Percentiles rank a stretch among this genome's conserved stretches.
Evolutionary conservation across 2,329 filamentous ascomycete species (phyloP).

Genomic region (Xylariaceae sp.): DNA sequence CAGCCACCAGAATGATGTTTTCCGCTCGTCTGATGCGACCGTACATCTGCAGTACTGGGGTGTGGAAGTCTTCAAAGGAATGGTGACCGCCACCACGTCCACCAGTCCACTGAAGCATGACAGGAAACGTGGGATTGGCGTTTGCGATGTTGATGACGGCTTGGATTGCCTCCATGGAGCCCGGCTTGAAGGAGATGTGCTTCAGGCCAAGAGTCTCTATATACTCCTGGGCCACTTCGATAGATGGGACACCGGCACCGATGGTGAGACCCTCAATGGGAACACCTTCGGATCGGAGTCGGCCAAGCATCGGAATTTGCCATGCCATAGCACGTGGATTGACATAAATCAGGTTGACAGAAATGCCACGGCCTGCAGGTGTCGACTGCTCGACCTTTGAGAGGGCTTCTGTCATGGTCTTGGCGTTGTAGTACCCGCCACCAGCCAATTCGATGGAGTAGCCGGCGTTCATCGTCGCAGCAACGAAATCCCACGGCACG

Average conservation of each 20-base stretch:
- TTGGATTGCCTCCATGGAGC: constrained; percentile 81
- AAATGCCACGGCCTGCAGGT: constrained; percentile 78
- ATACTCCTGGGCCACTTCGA: constrained; percentile 88
- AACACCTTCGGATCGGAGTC: constrained; percentile 74
- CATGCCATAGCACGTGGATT: constrained; percentile 83
- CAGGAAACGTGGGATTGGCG: constrained; percentile 88
- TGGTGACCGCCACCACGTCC: constrained; percentile 91
- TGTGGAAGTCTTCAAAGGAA: constrained; percentile 92
- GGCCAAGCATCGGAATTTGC: constrained; percentile 80
- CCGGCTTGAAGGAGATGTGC: constrained; percentile 92
- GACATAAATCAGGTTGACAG: constrained; percentile 85
- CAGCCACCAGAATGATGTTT: constrained; percentile 84
- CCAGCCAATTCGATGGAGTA: constrained; percentile 88
- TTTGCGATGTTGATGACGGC: constrained; percentile 87
- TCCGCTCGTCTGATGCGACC: constrained; percentile 74
- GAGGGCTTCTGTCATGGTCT: constrained; percentile 75
- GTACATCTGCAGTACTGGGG: constrained; percentile 87
- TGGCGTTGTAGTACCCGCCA: constrained; percentile 80
- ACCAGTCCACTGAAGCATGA: constrained; percentile 91
- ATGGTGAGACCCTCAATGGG: constrained; percentile 90
- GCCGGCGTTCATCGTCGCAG: constrained; percentile 89
- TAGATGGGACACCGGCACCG: constrained; percentile 86
- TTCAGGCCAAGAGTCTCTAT: constrained; percentile 88
- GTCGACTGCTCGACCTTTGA: constrained; percentile 78
- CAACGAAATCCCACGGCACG: constrained; percentile 84